These are phyloP conservation scores for Chaetomiaceae sp. DNA, from an alignment of 2,329 filamentous ascomycete species.

Conservation along the genomic window DNA sequence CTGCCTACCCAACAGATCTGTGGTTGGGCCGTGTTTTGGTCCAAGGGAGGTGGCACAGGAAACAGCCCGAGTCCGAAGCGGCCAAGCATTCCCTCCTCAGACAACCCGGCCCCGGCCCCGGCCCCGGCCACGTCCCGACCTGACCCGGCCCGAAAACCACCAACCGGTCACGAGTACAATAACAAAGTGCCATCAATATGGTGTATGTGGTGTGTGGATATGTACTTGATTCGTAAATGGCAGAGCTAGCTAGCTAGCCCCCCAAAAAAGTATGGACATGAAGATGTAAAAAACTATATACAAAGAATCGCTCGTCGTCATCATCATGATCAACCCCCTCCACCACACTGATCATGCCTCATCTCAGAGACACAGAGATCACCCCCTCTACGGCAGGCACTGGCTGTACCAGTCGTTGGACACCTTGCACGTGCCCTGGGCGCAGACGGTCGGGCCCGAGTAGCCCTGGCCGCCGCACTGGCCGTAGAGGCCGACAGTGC, in stretches of 20 bases:
- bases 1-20: too few species aligned
- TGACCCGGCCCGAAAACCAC: too few species aligned
- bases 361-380: background rate
- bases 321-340: background rate
- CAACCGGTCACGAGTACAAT: too few species aligned
- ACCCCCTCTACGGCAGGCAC: conserved; percentile 10
- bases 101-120: too few species aligned
- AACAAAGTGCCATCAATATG: too few species aligned
- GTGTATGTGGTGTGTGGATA: background rate
- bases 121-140: too few species aligned
- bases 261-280: background rate
- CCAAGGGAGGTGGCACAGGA: too few species aligned
- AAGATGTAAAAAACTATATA: background rate
- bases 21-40: too few species aligned
- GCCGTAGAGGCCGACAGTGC: conserved; percentile 19
- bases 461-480: conserved; percentile 27
- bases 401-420: conserved; percentile 24
- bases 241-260: too few species aligned
- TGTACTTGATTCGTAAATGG: background rate
- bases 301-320: background rate
- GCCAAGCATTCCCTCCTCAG: too few species aligned
- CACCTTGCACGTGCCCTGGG: conserved; percentile 22
- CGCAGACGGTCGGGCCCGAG: conserved; percentile 23
- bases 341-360: background rate
- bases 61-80: too few species aligned